Evolutionary conservation across 2,329 filamentous ascomycete species (phyloP), one percentile per base, ranked within the genome.

Genomic region (Ceratocystis diversiconidia): DNA sequence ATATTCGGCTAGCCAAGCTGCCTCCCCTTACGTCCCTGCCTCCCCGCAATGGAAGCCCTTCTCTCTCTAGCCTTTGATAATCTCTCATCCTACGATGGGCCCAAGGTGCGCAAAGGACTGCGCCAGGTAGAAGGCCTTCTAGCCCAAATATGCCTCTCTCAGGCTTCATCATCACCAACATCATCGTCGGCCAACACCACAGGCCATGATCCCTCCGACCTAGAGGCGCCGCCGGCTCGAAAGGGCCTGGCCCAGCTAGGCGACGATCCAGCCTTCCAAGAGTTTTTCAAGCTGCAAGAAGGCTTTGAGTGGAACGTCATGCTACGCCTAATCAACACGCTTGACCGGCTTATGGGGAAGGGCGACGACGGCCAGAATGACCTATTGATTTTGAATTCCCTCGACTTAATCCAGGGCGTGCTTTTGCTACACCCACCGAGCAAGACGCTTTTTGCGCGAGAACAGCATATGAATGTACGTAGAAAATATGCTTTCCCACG

Each of bases 241-340:
- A 91, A 89, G 76, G 79, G 80, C 15, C 80, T 96, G 62, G 78
- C 78, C 25, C 86, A 90, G 66, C 77, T 96, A 69, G 82, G 83
- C 62, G 83, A 86, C 69, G 94, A 97, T 75, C 90, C 89, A 22
- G 92, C 92, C 22, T 97, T 96, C 73, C 81, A 90, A 70, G 91
- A 96, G 75, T 97, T 97, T 79, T 96, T 96, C 79, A 90, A 95
- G 74, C 75, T 97, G 70, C 94, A 99, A 75, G 92, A 97, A 73
- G 90, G 92, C 2, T 99, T 99, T 73, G 90, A 97, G 77, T 97
- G 91, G 89, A 99, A 99, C 77, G 90, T 97, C 65, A 87, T 90
- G 15, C 85, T 90, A 76, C 86, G 91, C 68, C 81, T 97, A 68
- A 86, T 96, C 68, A 85, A 86, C 64, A 95, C 90, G 66, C 83